Base-by-base conservation (phyloP, 495 filamentous ascomycete species). In the Chaetomium tenue region DNA sequence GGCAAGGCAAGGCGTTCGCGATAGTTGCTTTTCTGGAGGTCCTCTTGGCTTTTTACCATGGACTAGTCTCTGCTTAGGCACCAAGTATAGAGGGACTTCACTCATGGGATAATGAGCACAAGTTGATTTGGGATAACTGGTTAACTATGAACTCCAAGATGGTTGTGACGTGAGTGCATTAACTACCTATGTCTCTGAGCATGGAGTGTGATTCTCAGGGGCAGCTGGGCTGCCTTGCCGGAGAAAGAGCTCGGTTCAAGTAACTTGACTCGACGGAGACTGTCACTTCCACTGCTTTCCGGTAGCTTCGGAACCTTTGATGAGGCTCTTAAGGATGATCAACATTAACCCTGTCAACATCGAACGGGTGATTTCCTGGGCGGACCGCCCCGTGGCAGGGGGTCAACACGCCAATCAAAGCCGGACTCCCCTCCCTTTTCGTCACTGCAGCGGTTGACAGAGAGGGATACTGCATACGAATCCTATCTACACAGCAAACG, bases 1-100 rank as follows among this genome's bases (percentile, higher is more conserved):
- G 37, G 25, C 44, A 20, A 60, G 57, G 57, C 58, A 26, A 50
- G 58, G 58, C 58, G 58, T 50, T 51, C 39, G 26, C n/a, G 28
- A 51, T 50, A 47, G 39, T 18, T 48, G 15, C 18, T 33, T 54
- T 54, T 52, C 9, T 37, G 12, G 51, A 28, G 25, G 25, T 44
- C 13, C 13, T 44, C 40, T 44, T 44, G 40, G 40, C 16, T 18
- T 44, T 5, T 37, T 37, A 37, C 40, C 23, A 13, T 52, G 22
- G 20, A 15, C 13, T 3, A 16, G 44, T 47, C 7, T 47, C 18
- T 9, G 22, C 44, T 47, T 47, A 47, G 44, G 40, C 6, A 44
- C 13, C 2, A 30, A 30, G 28, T 30, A 30, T 6, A 30, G 8
- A 8, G 33, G 33, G 9, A 44, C 40, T 44, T 44, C 25, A 15